Percentiles rank a stretch among this genome's conserved stretches.
These are phyloP conservation scores for Cetraspora pellucida DNA, from an alignment of 192 early-diverging fungal species.

Conservation along the genomic window DNA sequence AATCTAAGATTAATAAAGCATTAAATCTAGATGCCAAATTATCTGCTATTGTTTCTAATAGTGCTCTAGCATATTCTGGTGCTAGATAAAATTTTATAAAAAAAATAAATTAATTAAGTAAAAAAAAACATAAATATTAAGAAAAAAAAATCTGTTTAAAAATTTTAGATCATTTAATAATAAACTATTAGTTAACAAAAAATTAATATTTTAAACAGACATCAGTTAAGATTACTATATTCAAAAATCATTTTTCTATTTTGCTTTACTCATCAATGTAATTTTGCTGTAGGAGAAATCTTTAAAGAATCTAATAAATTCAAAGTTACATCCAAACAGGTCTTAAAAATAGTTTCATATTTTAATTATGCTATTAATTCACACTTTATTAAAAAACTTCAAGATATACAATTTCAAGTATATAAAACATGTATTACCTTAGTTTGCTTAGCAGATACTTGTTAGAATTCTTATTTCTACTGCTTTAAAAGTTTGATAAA, in stretches of 20 bases:
- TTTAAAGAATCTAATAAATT: slow-evolving; percentile 21
- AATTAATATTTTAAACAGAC: slow-evolving; percentile 20
- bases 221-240: neutral
- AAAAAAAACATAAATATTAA: too few species aligned
- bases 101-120: neutral
- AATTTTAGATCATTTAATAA: too few species aligned
- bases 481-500: slow-evolving; percentile 11
- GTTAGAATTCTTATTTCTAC: slow-evolving; percentile 16
- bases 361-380: slow-evolving; percentile 11
- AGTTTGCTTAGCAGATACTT: neutral
- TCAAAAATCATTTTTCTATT: neutral
- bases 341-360: neutral
- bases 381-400: slow-evolving; percentile 26
- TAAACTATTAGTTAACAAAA: too few species aligned
- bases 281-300: neutral
- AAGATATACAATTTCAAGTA: neutral
- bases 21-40: slow-evolving; percentile 5
- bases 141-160: too few species aligned
- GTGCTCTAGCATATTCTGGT: slow-evolving; percentile 15
- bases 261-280: slow-evolving; percentile 16
- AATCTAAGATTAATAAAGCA: neutral
- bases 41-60: slow-evolving; percentile 8
- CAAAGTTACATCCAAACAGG: neutral
- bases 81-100: slow-evolving; percentile 10
- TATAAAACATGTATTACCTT: slow-evolving; percentile 8